phyloP scores from a whole-genome alignment of 805 yeast species.

The Saturnispora diversa region DNA sequence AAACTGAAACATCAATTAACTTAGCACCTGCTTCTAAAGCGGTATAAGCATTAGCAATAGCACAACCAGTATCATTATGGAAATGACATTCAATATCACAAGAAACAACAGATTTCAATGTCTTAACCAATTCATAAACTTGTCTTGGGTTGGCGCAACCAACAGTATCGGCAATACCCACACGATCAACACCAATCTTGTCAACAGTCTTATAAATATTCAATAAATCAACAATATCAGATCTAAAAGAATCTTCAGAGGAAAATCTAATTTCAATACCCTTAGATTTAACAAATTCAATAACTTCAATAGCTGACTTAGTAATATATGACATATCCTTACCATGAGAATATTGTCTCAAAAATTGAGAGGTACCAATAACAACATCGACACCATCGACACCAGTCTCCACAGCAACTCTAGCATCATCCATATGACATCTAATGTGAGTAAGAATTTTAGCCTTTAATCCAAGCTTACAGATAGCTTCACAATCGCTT shows the following conservation, averaged over 20 bases:
- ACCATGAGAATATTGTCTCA: constrained; percentile 93
- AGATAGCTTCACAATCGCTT: constrained; percentile 93
- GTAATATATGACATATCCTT: constrained; percentile 98
- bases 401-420: constrained; percentile 95
- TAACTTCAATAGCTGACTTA: constrained; percentile 91
- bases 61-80: constrained; percentile 99
- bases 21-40: constrained; percentile 97
- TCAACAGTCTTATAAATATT: constrained; percentile 95
- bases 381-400: constrained; percentile 99
- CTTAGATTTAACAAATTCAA: constrained; percentile 93
- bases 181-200: constrained; percentile 96
- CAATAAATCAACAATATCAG: constrained; percentile 88
- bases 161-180: constrained; percentile 98
- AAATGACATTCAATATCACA: constrained; percentile 98
- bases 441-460: constrained; percentile 94
- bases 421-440: constrained; percentile 98
- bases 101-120: constrained; percentile 84
- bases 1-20: constrained; percentile 87
- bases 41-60: constrained; percentile 96
- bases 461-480: constrained; percentile 93
- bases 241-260: constrained; percentile 95
- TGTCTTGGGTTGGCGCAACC: constrained; percentile 99
- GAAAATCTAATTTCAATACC: constrained; percentile 96
- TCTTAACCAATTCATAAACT: constrained; percentile 92
- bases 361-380: constrained; percentile 92